phyloP scores from a whole-genome alignment of 768 basidiomycete species.

The Mrakia gelida region DNA sequence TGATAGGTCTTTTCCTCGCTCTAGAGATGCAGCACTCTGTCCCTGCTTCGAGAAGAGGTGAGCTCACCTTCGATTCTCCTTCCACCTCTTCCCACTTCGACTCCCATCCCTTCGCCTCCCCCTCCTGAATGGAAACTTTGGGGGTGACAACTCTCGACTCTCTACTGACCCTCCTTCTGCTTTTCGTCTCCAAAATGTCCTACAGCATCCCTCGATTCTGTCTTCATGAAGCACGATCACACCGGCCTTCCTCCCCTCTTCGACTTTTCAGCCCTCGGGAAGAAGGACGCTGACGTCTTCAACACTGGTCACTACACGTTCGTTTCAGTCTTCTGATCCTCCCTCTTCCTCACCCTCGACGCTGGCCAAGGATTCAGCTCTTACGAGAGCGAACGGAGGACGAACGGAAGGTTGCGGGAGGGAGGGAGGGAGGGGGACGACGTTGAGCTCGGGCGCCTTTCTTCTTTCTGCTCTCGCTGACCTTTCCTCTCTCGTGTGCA shows the following conservation, averaged over 20 bases:
- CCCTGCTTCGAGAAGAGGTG: not conserved
- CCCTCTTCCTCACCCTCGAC: not conserved
- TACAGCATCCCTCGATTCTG: not conserved
- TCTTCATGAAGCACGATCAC: not conserved
- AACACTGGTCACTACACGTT: constrained; percentile 5
- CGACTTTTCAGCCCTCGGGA: constrained; percentile 15
- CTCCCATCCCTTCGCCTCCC: not conserved
- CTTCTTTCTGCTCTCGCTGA: not conserved
- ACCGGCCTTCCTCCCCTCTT: not conserved
- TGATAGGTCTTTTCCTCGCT: not conserved
- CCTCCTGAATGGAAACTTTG: not conserved
- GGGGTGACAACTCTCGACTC: not conserved
- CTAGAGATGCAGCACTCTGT: not conserved
- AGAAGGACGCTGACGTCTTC: constrained; percentile 10
- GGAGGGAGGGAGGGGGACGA: not conserved
- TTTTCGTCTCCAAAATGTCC: not conserved
- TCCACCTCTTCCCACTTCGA: not conserved
- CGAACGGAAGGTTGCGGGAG: not conserved
- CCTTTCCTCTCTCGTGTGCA: not conserved
- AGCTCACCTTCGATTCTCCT: not conserved
- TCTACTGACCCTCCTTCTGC: not conserved
- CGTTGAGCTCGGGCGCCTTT: constrained; percentile 32
- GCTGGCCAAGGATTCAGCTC: not conserved
- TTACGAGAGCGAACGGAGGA: not conserved
- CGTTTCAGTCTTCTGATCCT: not conserved